Conservation (phyloP, 1,284 basidiomycete species). For the Tilletia caries region DNA sequence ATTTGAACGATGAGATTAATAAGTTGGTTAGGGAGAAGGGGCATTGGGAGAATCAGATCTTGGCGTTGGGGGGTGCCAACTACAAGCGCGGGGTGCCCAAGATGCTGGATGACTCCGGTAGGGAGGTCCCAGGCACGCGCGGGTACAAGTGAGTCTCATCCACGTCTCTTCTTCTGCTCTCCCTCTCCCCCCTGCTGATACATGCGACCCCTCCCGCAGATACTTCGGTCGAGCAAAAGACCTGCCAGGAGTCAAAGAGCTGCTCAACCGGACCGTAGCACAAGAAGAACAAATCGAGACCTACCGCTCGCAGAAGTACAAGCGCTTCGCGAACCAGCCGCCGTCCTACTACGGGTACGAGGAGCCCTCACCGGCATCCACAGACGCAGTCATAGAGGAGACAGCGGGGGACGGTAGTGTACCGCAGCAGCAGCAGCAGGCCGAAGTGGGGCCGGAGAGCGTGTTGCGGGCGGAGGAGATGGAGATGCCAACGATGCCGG, state of each 20-base stretch:
- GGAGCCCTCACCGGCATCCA: slow-evolving; percentile 57
- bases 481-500: slow-evolving; percentile 60
- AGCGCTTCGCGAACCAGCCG: slow-evolving; percentile 82
- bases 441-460: slow-evolving; percentile 39
- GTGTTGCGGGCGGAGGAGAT: slow-evolving; percentile 72
- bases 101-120: slow-evolving; percentile 88
- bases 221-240: slow-evolving; percentile 98
- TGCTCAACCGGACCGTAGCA: slow-evolving; percentile 70
- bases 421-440: slow-evolving; percentile 17
- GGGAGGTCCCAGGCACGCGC: slow-evolving; percentile 88
- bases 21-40: slow-evolving; percentile 88
- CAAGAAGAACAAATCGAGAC: slow-evolving; percentile 81
- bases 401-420: slow-evolving; percentile 22
- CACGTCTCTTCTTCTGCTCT: neutral
- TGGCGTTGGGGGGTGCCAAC: slow-evolving; percentile 90
- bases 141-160: slow-evolving; percentile 82
- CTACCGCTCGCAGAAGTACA: slow-evolving; percentile 69
- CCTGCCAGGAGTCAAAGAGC: slow-evolving; percentile 87
- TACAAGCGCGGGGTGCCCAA: slow-evolving; percentile 79
- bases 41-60: slow-evolving; percentile 97
- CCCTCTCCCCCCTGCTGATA: neutral
- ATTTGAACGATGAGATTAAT: slow-evolving; percentile 98
- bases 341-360: slow-evolving; percentile 87
- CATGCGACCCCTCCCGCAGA: slow-evolving; percentile 56
- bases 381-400: slow-evolving; percentile 11